Evolutionary conservation across 225 moss, liverwort and hornwort genomes (phyloP).

Genomic region (Asterella californica): DNA sequence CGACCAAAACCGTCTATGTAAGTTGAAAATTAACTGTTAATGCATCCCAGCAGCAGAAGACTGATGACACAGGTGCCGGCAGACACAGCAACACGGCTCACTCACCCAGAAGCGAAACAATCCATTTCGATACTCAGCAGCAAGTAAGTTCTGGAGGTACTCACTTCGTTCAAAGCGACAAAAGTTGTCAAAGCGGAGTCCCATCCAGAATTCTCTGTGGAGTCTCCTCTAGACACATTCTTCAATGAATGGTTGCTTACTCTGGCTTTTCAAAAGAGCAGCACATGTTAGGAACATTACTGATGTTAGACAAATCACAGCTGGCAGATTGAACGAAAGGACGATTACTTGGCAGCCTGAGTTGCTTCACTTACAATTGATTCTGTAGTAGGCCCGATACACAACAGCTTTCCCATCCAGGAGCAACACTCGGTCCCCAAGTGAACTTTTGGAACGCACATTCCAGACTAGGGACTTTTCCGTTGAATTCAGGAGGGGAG

Average conservation of each 20-base stretch:
- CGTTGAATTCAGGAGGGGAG: neutral
- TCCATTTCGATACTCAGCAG: neutral
- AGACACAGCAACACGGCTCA: neutral
- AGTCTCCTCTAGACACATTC: conserved; percentile 32
- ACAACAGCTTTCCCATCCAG: conserved; percentile 46
- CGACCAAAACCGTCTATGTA: neutral
- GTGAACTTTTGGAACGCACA: conserved; percentile 1
- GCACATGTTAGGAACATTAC: conserved; percentile 4
- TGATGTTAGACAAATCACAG: neutral
- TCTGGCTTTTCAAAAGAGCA: conserved; percentile 32
- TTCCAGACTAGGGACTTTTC: conserved; percentile 14
- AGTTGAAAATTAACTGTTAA: no score
- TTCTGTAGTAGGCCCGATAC: conserved; percentile 45
- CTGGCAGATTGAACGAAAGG: neutral
- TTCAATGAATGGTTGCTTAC: conserved; percentile 40
- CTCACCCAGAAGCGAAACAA: neutral
- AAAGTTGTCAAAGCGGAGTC: conserved; percentile 46
- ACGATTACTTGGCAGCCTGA: neutral
- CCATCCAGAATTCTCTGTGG: conserved; percentile 47
- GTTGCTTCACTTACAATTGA: conserved; percentile 26
- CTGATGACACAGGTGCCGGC: neutral
- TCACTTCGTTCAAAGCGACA: conserved; percentile 37
- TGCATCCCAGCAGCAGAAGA: neutral
- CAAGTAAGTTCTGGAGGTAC: neutral
- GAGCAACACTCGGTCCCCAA: conserved; percentile 29